A percentile compares a stretch with the other conserved stretches of the same genome.
These are phyloP conservation scores for Apiotrichum gracile DNA, from an alignment of 1,284 basidiomycete species.

Conservation along the genomic window DNA sequence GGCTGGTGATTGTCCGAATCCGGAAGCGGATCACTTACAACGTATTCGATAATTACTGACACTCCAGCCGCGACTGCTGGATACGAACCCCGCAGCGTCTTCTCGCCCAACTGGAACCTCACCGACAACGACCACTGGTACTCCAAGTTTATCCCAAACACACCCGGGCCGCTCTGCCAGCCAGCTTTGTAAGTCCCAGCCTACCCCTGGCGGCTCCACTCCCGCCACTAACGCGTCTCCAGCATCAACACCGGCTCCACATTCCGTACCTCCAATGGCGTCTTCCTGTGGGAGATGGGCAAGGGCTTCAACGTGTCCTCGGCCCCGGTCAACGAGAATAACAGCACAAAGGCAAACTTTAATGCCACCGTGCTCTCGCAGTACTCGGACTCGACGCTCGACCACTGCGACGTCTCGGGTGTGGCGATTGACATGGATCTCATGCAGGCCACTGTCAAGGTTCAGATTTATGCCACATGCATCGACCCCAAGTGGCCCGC, in stretches of 20 bases:
- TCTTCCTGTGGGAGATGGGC: slow-evolving; percentile 22
- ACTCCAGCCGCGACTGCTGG: slow-evolving; percentile 15
- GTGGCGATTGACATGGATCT: slow-evolving; percentile 18
- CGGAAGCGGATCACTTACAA: no score
- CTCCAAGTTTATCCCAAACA: slow-evolving; percentile 16
- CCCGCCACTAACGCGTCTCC: not conserved
- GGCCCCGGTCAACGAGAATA: slow-evolving; percentile 1
- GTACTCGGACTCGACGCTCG: slow-evolving; percentile 15
- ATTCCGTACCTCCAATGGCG: slow-evolving; percentile 17
- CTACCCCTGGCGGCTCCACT: not conserved
- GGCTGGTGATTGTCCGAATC: no score
- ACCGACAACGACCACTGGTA: slow-evolving; percentile 22
- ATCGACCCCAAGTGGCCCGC: slow-evolving; percentile 20
- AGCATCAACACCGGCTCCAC: slow-evolving; percentile 12
- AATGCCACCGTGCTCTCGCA: slow-evolving; percentile 10
- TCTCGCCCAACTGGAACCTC: slow-evolving; percentile 18
- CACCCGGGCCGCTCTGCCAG: slow-evolving; percentile 12
- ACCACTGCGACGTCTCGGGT: slow-evolving; percentile 16
- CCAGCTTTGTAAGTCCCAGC: slow-evolving; percentile 13
- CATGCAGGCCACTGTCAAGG: slow-evolving; percentile 5
- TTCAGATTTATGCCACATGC: slow-evolving; percentile 20
- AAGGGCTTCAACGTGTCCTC: slow-evolving; percentile 16
- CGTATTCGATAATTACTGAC: no score
- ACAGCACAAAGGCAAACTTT: slow-evolving; percentile 12
- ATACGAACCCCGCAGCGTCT: slow-evolving; percentile 9